These are phyloP conservation scores for Apiospora arundinis DNA, from an alignment of 2,329 filamentous ascomycete species.

Conservation along the genomic window DNA sequence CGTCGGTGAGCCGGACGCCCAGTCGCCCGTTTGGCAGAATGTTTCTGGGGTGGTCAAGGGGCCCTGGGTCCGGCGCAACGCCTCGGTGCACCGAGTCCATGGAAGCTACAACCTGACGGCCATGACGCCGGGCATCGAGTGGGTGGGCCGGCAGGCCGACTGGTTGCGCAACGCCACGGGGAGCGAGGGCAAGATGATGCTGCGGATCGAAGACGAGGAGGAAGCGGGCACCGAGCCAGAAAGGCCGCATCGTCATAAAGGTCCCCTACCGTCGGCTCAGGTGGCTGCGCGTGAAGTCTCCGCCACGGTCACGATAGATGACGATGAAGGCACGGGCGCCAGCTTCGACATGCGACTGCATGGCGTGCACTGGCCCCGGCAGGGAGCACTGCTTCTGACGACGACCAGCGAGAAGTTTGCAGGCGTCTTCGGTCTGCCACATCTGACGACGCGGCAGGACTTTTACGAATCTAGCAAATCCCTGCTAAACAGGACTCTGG, in stretches of 20 bases:
- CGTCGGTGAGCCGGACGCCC: slow-evolving; percentile 48
- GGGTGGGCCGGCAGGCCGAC: slow-evolving; percentile 61
- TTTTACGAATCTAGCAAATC: slow-evolving; percentile 65
- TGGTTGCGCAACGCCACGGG: slow-evolving; percentile 87
- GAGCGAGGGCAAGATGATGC: slow-evolving; percentile 68
- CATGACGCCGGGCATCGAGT: slow-evolving; percentile 70
- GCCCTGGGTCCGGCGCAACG: slow-evolving; percentile 71
- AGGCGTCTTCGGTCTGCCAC: slow-evolving; percentile 89
- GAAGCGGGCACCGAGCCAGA: slow-evolving; percentile 50
- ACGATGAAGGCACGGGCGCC: slow-evolving; percentile 71
- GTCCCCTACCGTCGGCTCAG: slow-evolving; percentile 47
- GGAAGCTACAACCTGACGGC: slow-evolving; percentile 67
- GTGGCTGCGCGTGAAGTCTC: slow-evolving; percentile 71
- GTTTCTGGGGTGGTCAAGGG: slow-evolving; percentile 78
- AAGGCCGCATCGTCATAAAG: slow-evolving; percentile 42
- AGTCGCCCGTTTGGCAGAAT: slow-evolving; percentile 72
- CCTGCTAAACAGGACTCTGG: slow-evolving; percentile 76
- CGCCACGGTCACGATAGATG: slow-evolving; percentile 74
- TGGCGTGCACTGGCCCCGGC: slow-evolving; percentile 85
- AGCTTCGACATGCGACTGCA: slow-evolving; percentile 82
- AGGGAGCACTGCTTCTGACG: slow-evolving; percentile 79
- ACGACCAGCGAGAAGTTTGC: slow-evolving; percentile 94
- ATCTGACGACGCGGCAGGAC: slow-evolving; percentile 69
- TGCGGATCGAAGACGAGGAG: slow-evolving; percentile 68
- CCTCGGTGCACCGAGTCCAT: slow-evolving; percentile 52